Evolutionary conservation across 2,329 filamentous ascomycete species (phyloP).

Genomic region (Colletotrichum cuscutae): DNA sequence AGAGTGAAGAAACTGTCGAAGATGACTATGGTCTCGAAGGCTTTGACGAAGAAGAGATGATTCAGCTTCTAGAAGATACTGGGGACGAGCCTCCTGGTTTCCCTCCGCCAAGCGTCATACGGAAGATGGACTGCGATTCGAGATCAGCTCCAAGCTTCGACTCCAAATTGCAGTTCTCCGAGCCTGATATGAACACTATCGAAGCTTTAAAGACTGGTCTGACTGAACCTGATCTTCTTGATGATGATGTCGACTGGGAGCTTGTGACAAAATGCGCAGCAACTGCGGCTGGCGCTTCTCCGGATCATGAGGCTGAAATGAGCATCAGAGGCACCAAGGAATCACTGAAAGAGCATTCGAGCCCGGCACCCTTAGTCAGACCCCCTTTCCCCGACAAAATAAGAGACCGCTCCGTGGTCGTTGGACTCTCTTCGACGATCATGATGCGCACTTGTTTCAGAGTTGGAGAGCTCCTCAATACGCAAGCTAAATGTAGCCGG

Average conservation of each 20-base stretch:
- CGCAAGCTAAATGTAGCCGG: conserved; percentile 48
- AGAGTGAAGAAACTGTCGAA: background rate
- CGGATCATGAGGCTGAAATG: background rate
- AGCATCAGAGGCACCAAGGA: conserved; percentile 33
- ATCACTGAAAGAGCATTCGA: background rate
- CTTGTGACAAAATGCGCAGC: conserved; percentile 36
- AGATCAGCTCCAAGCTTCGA: background rate
- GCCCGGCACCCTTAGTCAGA: conserved; percentile 57
- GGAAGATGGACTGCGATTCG: background rate
- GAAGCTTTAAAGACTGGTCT: background rate
- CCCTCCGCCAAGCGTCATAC: background rate
- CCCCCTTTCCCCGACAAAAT: conserved; percentile 60
- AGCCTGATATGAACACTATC: background rate
- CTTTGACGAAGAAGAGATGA: conserved; percentile 19
- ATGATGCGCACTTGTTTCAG: conserved; percentile 71
- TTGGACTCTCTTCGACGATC: conserved; percentile 58
- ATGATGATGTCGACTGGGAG: conserved; percentile 55
- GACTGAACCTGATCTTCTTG: conserved; percentile 42
- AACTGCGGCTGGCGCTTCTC: background rate
- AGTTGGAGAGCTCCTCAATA: conserved; percentile 67
- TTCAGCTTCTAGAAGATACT: background rate
- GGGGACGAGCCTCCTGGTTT: background rate
- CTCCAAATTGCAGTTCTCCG: background rate
- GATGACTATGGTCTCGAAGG: conserved; percentile 2
- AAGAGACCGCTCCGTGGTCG: conserved; percentile 62